phyloP scores from a whole-genome alignment of 2,329 filamentous ascomycete species.

The Aspergillus eucalypticola region DNA sequence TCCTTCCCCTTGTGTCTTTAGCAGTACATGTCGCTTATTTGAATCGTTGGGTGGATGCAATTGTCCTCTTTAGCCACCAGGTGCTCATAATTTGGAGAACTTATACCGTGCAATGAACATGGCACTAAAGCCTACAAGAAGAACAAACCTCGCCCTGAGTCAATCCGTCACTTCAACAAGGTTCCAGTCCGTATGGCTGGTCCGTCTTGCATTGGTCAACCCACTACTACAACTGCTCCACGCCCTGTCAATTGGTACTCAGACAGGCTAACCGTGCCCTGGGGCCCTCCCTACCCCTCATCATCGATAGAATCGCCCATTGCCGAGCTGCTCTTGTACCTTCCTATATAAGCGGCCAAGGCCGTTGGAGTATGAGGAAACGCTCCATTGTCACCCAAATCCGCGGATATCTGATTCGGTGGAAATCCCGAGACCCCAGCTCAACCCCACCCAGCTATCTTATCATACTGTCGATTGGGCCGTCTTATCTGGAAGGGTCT shows the following conservation, averaged over 20 bases:
- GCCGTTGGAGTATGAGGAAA: not conserved
- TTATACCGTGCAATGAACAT: no score
- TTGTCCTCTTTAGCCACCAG: no score
- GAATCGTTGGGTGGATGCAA: no score
- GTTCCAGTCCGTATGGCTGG: no score
- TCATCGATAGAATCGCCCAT: not conserved
- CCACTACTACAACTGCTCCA: not conserved
- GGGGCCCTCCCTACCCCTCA: not conserved
- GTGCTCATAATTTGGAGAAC: no score
- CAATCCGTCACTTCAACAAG: no score
- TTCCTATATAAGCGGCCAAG: not conserved
- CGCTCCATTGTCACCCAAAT: constrained; percentile 7
- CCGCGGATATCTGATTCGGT: constrained; percentile 16
- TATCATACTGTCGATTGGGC: constrained; percentile 17
- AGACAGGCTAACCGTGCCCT: not conserved
- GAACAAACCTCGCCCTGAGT: no score
- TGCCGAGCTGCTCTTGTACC: not conserved
- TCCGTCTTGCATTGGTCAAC: not conserved
- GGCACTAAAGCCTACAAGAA: no score
- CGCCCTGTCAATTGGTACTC: not conserved
- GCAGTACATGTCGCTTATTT: no score
- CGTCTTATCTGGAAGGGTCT: constrained; percentile 9
- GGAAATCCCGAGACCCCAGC: constrained; percentile 17
- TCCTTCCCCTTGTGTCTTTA: no score
- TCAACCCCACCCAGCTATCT: constrained; percentile 9